Conservation (phyloP, 306 rosid species). For the Gynostemma pentaphyllum region DNA sequence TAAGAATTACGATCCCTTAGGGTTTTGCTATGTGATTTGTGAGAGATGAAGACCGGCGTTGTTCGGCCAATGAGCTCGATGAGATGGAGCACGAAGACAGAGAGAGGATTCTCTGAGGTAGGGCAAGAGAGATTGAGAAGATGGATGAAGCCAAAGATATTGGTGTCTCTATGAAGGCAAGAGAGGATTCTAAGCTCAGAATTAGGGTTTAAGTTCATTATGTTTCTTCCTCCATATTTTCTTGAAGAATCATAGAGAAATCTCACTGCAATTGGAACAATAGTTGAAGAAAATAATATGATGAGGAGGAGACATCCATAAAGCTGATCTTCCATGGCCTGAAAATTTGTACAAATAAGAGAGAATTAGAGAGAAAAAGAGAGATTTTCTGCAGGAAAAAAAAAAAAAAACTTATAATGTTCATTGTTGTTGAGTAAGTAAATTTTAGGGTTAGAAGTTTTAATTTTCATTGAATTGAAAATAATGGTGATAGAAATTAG, state of each 20-base stretch:
- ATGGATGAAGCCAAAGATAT: constrained; percentile 22
- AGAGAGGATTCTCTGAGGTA: constrained; percentile 21
- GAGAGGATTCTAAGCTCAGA: constrained; percentile 33
- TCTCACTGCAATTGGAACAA: constrained; percentile 27
- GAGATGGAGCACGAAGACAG: constrained; percentile 37
- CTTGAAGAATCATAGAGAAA: constrained; percentile 37
- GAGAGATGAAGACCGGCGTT: constrained; percentile 40
- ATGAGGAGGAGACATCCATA: constrained; percentile 11
- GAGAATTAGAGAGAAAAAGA: too few relatives aligned
- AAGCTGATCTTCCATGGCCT: constrained; percentile 8
- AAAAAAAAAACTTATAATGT: not conserved
- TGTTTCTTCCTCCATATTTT: constrained; percentile 37
- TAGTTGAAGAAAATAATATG: constrained; percentile 15
- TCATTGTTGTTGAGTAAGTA: too few relatives aligned
- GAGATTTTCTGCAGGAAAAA: not conserved
- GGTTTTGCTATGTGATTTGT: constrained; percentile 23
- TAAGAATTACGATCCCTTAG: constrained; percentile 1
- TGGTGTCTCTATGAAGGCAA: constrained; percentile 27
- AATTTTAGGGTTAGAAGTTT: too few relatives aligned
- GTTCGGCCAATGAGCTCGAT: constrained; percentile 49
- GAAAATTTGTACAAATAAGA: not conserved
- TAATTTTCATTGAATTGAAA: too few relatives aligned
- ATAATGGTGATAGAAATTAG: too few relatives aligned
- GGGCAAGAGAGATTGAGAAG: constrained; percentile 40
- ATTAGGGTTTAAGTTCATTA: constrained; percentile 19